These are phyloP conservation scores for Ophiocordyceps camponoti-leonardi DNA, from an alignment of 2,329 filamentous ascomycete species.

Conservation along the genomic window DNA sequence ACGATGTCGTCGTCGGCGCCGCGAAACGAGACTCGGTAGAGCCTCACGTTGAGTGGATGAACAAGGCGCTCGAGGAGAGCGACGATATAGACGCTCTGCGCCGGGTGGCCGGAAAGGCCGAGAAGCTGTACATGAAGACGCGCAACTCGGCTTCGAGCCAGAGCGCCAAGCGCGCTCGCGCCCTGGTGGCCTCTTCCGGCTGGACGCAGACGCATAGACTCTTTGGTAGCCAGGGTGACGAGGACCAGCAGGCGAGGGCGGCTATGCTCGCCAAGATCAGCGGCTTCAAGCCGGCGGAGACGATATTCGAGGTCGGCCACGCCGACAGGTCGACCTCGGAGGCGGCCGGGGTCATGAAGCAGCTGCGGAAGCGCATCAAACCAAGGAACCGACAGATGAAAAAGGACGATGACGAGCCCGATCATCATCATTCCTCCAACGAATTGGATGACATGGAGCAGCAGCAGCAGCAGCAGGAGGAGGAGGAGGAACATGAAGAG, in stretches of 20 bases:
- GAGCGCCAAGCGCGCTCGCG: constrained; percentile 75
- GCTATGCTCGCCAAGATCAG: constrained; percentile 82
- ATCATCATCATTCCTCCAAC: constrained; percentile 5
- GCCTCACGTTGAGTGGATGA: constrained; percentile 63
- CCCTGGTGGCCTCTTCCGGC: constrained; percentile 49
- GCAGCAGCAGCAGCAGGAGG: constrained; percentile 10
- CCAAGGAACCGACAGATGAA: constrained; percentile 26
- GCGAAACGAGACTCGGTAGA: constrained; percentile 60
- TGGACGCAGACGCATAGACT: constrained; percentile 66
- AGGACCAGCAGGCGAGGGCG: constrained; percentile 54
- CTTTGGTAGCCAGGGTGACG: constrained; percentile 53
- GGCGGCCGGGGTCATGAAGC: constrained; percentile 60
- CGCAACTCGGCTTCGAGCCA: constrained; percentile 79
- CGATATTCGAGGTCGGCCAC: constrained; percentile 85
- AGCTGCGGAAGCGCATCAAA: constrained; percentile 51
- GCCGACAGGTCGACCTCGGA: constrained; percentile 47
- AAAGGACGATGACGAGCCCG: constrained; percentile 13
- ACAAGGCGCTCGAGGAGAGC: constrained; percentile 59
- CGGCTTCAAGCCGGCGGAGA: constrained; percentile 77
- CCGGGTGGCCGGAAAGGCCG: constrained; percentile 66
- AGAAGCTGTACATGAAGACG: constrained; percentile 82
- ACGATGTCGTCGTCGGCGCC: constrained; percentile 70
- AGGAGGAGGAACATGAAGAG: constrained; percentile 18
- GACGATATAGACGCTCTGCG: constrained; percentile 56
- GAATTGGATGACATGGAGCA: not conserved